Percentiles rank a stretch among this genome's conserved stretches.
Evolutionary conservation across 169 alveolate genomes (phyloP).

Genomic region (Eimeria zaria): DNA sequence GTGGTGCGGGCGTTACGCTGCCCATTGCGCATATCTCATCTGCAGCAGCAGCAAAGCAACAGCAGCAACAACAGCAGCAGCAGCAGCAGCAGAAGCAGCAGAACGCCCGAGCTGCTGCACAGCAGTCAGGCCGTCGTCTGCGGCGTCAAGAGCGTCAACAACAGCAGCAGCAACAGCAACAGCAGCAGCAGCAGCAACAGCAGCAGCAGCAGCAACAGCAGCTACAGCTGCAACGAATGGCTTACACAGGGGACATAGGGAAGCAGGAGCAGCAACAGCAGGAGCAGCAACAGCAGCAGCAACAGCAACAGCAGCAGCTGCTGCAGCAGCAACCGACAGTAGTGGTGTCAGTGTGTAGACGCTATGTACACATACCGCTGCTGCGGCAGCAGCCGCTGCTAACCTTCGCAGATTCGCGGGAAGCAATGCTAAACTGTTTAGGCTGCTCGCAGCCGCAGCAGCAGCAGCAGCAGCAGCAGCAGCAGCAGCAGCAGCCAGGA

Average conservation of each 20-base stretch:
- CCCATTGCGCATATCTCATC: not conserved
- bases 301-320: slow-evolving; percentile 13
- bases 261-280: slow-evolving; percentile 1
- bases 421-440: slow-evolving; percentile 22
- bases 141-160: not conserved
- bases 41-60: not conserved
- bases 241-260: not conserved
- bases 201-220: not conserved
- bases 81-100: not conserved
- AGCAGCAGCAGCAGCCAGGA: slow-evolving; percentile 7
- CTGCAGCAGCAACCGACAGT: slow-evolving; percentile 57
- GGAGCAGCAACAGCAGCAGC: too few relatives aligned
- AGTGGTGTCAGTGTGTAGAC: slow-evolving; percentile 7
- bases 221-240: not conserved
- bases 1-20: not conserved
- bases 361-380: slow-evolving; percentile 23
- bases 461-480: not conserved
- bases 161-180: not conserved
- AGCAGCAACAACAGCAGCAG: slow-evolving; percentile 6
- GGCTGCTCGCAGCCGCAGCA: slow-evolving; percentile 19
- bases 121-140: not conserved
- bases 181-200: not conserved
- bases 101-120: not conserved
- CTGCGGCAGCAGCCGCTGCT: slow-evolving; percentile 27
- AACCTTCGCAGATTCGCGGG: slow-evolving; percentile 6